These are phyloP conservation scores for Aspergillus sp. DNA, from an alignment of 2,329 filamentous ascomycete species.

Conservation along the genomic window DNA sequence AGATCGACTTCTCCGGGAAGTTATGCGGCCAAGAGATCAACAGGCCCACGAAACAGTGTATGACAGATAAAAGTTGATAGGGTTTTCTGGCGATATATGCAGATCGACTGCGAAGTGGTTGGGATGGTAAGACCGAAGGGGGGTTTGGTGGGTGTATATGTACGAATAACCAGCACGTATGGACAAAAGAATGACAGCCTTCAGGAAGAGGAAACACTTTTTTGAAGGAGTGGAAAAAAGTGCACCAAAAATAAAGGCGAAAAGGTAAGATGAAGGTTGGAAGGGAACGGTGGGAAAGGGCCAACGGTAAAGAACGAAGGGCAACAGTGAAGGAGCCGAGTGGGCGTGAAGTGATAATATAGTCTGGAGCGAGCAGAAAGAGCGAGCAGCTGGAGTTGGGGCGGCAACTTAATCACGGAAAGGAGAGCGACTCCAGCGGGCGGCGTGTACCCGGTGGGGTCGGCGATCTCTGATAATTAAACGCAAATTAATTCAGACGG, in stretches of 20 bases:
- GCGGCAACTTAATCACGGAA: constrained; percentile 16
- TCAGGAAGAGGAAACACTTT: constrained; percentile 24
- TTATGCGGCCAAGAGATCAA: constrained; percentile 19
- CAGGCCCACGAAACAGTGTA: constrained; percentile 7
- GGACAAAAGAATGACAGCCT: constrained; percentile 39
- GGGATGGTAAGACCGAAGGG: not conserved
- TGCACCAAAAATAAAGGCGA: constrained; percentile 18
- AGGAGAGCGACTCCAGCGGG: constrained; percentile 15
- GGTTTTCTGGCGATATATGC: constrained; percentile 23
- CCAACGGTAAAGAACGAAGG: constrained; percentile 19
- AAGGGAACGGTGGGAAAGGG: constrained; percentile 14
- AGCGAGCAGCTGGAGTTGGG: not conserved
- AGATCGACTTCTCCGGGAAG: constrained; percentile 43
- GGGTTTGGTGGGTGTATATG: constrained; percentile 11
- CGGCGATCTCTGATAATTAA: constrained; percentile 25
- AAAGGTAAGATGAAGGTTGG: too few species aligned
- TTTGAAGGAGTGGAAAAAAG: constrained; percentile 37
- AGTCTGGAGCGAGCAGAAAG: constrained; percentile 10
- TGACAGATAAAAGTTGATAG: constrained; percentile 7
- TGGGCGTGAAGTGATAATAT: constrained; percentile 20
- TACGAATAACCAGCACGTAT: constrained; percentile 21
- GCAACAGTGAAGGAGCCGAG: constrained; percentile 18
- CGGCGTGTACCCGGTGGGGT: constrained; percentile 21
- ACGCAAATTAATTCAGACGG: constrained; percentile 19
- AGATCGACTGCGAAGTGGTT: constrained; percentile 38